Percentiles rank a stretch among this genome's conserved stretches.
Conservation (phyloP, 139 green algal genomes). For the Chlorella vulgaris region DNA sequence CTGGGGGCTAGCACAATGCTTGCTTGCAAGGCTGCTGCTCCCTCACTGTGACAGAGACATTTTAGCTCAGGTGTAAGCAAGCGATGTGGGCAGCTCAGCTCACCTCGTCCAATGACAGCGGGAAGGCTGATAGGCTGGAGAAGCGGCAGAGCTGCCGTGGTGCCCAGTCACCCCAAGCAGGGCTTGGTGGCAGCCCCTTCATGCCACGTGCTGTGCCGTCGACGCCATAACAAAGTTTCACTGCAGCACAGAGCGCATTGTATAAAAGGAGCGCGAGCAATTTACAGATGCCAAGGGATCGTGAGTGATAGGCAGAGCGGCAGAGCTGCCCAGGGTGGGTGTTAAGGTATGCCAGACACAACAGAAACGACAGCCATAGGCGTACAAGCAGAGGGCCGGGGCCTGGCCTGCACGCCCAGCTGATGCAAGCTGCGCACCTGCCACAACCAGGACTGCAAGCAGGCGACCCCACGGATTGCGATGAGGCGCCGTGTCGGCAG, state of each 20-base stretch:
- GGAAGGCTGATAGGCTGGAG: background rate
- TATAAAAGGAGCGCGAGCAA: background rate
- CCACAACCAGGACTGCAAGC: slow-evolving; percentile 15
- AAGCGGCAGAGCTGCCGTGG: background rate
- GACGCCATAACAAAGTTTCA: slow-evolving; percentile 28
- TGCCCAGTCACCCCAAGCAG: slow-evolving; percentile 28
- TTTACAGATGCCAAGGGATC: no score
- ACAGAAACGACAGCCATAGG: no score
- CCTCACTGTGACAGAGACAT: background rate
- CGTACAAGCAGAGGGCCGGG: no score
- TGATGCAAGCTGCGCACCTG: background rate
- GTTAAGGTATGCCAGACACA: no score
- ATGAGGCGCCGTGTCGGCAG: background rate
- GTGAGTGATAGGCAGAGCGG: no score
- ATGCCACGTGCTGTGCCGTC: background rate
- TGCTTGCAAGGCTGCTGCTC: background rate
- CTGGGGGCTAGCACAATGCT: background rate
- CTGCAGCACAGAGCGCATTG: background rate
- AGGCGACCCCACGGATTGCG: slow-evolving; percentile 2
- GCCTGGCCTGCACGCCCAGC: no score
- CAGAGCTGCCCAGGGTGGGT: no score
- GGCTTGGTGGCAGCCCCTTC: background rate
- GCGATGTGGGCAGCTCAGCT: background rate
- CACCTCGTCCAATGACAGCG: slow-evolving; percentile 3
- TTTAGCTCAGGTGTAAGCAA: background rate